Base-by-base conservation (phyloP, 2,329 filamentous ascomycete species). In the Zasmidium angulare region DNA sequence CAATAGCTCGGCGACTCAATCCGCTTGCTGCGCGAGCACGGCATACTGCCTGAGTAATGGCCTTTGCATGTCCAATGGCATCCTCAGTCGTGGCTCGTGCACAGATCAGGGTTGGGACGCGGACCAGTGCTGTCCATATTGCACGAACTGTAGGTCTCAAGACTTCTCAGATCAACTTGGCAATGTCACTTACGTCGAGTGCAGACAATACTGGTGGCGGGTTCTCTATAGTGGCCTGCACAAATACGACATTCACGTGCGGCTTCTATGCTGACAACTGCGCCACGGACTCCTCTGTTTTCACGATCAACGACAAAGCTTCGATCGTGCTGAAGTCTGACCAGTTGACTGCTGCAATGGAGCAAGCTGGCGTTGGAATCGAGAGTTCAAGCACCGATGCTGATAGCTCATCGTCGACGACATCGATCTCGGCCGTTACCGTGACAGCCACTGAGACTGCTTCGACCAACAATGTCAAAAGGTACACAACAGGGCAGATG, bases 41-140 rank as follows among this genome's bases (percentile, higher is more conserved):
- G 58, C 56, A n/a, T 64, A 58, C 36, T 62, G 62, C 46, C 52
- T 64, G 61, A 55, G 58, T 12, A 64, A 64, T 46, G 62, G 62
- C 3, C 46, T 64, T 29, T 64, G 62, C 46, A 46, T 64, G 26
- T 59, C 61, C 21, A 59, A 54, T 4, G 59, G 59, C 23, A 60
- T 64, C n/a, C 26, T 64, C 10, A 58, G 54, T 23, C 58, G 62
- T 11, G 55, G 56, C 31, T 58, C 53, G 40, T 64, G 62, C 26
- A 64, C 62, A 14, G 62, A 64, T 20, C 54, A 62, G 54, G 59
- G 46, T 9, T 64, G 60, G 54, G 49, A 51, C 10, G 51, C 58
- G 9, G 50, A 50, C 21, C 54, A 50, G 17, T 64, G 62, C 36
- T 53, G 59, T 1, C 59, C 60, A 29, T 64, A 64, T 46, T 64